A percentile compares a stretch with the other conserved stretches of the same genome.
Conservation (phyloP, 768 basidiomycete genomes). For the Suillus tomentosus region DNA sequence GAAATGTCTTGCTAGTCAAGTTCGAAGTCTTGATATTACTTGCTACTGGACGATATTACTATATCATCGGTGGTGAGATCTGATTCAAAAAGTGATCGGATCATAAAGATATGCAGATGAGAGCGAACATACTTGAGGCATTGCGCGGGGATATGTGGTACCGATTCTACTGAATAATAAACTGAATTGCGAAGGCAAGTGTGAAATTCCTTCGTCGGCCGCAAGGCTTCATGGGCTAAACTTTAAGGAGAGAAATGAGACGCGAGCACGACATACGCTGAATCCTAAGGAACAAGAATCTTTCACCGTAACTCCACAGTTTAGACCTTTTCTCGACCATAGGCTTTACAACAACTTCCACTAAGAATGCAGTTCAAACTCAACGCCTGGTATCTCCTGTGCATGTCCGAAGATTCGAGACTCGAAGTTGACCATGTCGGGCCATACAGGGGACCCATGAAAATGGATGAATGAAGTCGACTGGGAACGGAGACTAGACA, state of each 20-base stretch:
- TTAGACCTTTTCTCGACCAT: background rate
- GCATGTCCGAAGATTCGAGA: background rate
- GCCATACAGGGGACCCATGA: background rate
- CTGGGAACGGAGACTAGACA: background rate
- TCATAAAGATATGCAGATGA: background rate
- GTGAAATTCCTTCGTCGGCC: slow-evolving; percentile 1
- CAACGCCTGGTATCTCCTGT: background rate
- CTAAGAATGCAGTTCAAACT: background rate
- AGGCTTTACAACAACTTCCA: background rate
- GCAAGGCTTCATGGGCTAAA: slow-evolving; percentile 19
- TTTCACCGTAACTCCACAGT: background rate
- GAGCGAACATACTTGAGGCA: background rate
- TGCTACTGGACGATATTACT: background rate
- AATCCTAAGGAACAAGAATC: background rate
- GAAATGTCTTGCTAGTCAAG: slow-evolving; percentile 34
- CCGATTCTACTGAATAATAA: slow-evolving; percentile 43
- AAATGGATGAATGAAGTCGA: background rate
- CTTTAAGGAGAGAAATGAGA: slow-evolving; percentile 20
- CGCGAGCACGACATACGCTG: slow-evolving; percentile 28
- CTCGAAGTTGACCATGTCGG: background rate
- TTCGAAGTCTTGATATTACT: background rate
- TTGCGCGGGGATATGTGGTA: slow-evolving; percentile 4
- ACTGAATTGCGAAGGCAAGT: slow-evolving; percentile 38
- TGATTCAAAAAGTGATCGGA: background rate
- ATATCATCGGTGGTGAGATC: background rate